Evolutionary conservation across 306 rosid genomes (phyloP).

Genomic region (Psophocarpus tetragonolobus): DNA sequence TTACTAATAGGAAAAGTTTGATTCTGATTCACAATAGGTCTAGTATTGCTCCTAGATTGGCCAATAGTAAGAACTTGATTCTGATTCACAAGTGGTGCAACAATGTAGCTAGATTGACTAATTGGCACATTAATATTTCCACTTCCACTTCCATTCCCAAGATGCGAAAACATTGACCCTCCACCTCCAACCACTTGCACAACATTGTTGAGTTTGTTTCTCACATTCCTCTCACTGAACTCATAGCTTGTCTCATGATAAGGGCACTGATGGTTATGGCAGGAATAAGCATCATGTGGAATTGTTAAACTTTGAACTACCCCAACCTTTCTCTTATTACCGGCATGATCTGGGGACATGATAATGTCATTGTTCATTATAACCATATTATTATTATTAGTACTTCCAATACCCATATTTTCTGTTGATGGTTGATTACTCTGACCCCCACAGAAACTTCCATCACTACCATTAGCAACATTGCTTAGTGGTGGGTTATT

Average conservation of each 20-base stretch:
- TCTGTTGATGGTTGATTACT: no score
- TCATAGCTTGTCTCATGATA: not conserved
- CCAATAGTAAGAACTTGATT: not conserved
- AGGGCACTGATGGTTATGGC: not conserved
- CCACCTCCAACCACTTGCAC: conserved; percentile 2
- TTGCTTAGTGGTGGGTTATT: not conserved
- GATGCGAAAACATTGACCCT: not conserved
- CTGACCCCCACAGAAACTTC: not conserved
- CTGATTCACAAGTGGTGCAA: not conserved
- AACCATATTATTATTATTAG: not conserved
- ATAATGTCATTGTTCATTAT: not conserved
- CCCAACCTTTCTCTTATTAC: conserved; percentile 16
- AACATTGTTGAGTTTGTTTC: not conserved
- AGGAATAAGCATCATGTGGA: not conserved
- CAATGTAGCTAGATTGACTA: not conserved
- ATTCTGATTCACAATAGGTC: not conserved
- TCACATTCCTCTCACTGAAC: not conserved
- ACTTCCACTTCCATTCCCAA: not conserved
- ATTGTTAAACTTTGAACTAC: not conserved
- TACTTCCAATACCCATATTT: not conserved
- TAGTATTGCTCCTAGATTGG: not conserved
- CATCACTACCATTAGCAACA: not conserved
- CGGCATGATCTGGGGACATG: not conserved
- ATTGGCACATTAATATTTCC: not conserved
- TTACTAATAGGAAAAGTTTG: no score